A percentile compares a stretch with the other conserved stretches of the same genome.
phyloP scores from a whole-genome alignment of 176 grass and related monocot genomes.

The Oryza longistaminata region DNA sequence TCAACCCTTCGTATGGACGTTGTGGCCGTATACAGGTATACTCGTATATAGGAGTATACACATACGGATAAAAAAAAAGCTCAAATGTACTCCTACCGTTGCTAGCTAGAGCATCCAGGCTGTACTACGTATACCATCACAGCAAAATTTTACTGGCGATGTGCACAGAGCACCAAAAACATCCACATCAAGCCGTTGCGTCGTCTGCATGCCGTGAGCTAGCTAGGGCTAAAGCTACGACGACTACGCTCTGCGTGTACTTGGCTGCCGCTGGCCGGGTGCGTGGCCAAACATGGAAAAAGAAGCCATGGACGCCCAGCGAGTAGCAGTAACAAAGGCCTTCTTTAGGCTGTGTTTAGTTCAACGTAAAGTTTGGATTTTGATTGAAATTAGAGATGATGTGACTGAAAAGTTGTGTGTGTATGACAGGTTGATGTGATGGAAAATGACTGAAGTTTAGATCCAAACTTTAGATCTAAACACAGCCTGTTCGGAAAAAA shows the following conservation, averaged over 20 bases:
- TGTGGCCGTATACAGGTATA: neutral
- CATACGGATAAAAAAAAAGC: neutral
- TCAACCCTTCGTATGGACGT: neutral
- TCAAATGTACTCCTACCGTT: neutral
- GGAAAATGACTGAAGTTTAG: too few relatives aligned
- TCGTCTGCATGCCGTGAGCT: neutral
- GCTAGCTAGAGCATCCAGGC: neutral
- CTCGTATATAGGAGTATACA: too few relatives aligned
- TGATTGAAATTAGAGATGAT: too few relatives aligned
- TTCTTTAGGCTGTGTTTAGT: too few relatives aligned
- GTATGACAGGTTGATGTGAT: too few relatives aligned
- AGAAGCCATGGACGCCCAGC: neutral
- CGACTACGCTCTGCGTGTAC: neutral
- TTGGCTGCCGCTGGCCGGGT: neutral
- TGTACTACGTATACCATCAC: neutral
- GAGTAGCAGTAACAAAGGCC: neutral
- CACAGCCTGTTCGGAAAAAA: too few relatives aligned
- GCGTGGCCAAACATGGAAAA: constrained; percentile 53
- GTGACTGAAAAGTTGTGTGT: too few relatives aligned
- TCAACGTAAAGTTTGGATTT: too few relatives aligned
- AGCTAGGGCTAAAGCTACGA: neutral
- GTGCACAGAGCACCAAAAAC: constrained; percentile 17
- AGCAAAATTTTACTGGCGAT: neutral
- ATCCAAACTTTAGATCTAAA: too few relatives aligned
- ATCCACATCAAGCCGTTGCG: constrained; percentile 25